Percentiles rank a stretch among this genome's conserved stretches.
phyloP scores from a whole-genome alignment of 345 rosid species.

The Limnanthes douglasii region DNA sequence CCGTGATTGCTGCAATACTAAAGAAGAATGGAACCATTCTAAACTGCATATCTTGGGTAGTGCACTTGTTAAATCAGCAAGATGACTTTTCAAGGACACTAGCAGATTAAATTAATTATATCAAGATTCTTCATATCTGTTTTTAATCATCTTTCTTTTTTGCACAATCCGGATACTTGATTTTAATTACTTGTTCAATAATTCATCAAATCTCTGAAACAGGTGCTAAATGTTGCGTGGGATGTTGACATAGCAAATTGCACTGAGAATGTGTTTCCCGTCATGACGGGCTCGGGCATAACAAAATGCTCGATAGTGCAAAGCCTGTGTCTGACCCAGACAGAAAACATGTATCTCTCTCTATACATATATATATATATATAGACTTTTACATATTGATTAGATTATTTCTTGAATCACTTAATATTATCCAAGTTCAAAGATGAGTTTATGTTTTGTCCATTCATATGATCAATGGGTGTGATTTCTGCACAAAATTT shows the following conservation, averaged over 20 bases:
- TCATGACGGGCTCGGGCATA: slow-evolving; percentile 55
- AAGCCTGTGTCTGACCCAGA: slow-evolving; percentile 79
- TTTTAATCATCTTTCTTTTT: background rate
- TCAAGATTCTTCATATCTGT: background rate
- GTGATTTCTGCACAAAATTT: too few relatives aligned
- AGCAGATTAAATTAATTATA: slow-evolving; percentile 26
- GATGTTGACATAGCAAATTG: slow-evolving; percentile 42
- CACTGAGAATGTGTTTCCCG: slow-evolving; percentile 67
- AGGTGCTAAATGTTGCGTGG: slow-evolving; percentile 95
- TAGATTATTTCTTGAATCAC: too few relatives aligned
- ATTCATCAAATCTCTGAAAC: too few relatives aligned
- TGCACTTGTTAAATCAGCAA: slow-evolving; percentile 33
- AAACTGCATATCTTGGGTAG: slow-evolving; percentile 48
- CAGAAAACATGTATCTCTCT: slow-evolving; percentile 54
- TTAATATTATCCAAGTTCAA: too few relatives aligned
- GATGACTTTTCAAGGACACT: slow-evolving; percentile 41
- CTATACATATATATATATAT: too few relatives aligned
- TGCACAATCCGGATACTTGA: background rate
- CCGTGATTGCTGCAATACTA: slow-evolving; percentile 47
- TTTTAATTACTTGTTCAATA: slow-evolving; percentile 4
- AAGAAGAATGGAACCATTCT: slow-evolving; percentile 64
- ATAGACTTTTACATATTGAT: too few relatives aligned
- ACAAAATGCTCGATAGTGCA: slow-evolving; percentile 57
- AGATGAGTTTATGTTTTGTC: too few relatives aligned
- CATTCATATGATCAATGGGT: too few relatives aligned